Percentiles rank a stretch among this genome's conserved stretches.
phyloP scores from a whole-genome alignment of 2,329 filamentous ascomycete species.

The Beauveria pseudobassiana region DNA sequence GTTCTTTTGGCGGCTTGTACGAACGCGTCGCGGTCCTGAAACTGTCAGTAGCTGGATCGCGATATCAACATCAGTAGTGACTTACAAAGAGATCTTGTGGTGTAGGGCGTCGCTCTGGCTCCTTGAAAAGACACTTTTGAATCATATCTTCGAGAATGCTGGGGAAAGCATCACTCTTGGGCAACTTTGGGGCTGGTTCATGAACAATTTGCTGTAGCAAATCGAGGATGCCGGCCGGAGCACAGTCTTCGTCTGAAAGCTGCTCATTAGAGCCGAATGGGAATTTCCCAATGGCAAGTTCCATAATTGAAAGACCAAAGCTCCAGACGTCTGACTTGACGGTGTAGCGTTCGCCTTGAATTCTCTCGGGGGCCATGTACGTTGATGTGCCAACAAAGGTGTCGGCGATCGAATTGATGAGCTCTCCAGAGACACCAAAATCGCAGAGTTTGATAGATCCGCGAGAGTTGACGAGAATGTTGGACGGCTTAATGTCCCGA shows the following conservation, averaged over 20 bases:
- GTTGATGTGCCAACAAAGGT: slow-evolving; percentile 98
- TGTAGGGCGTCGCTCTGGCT: slow-evolving; percentile 80
- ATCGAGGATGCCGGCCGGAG: slow-evolving; percentile 90
- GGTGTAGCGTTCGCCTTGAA: slow-evolving; percentile 93
- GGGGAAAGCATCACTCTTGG: slow-evolving; percentile 96
- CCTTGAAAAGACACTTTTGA: slow-evolving; percentile 88
- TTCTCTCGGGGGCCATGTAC: slow-evolving; percentile 98
- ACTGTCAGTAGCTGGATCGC: background rate
- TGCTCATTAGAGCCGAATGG: slow-evolving; percentile 76
- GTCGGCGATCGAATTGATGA: slow-evolving; percentile 95
- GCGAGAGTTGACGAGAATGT: slow-evolving; percentile 90
- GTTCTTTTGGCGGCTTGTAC: slow-evolving; percentile 94
- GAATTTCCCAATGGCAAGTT: slow-evolving; percentile 94
- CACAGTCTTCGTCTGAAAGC: slow-evolving; percentile 65
- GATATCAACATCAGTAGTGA: slow-evolving; percentile 6
- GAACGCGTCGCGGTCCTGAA: slow-evolving; percentile 83
- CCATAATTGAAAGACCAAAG: slow-evolving; percentile 92
- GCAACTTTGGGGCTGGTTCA: slow-evolving; percentile 85
- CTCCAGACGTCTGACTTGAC: slow-evolving; percentile 99
- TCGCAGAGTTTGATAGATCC: slow-evolving; percentile 97
- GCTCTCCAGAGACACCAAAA: slow-evolving; percentile 96
- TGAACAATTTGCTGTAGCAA: slow-evolving; percentile 95
- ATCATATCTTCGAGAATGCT: slow-evolving; percentile 94
- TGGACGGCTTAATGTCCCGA: slow-evolving; percentile 96
- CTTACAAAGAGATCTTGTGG: slow-evolving; percentile 88